These are phyloP conservation scores for Hyaloscypha finlandica DNA, from an alignment of 495 filamentous ascomycete genomes.

Conservation along the genomic window DNA sequence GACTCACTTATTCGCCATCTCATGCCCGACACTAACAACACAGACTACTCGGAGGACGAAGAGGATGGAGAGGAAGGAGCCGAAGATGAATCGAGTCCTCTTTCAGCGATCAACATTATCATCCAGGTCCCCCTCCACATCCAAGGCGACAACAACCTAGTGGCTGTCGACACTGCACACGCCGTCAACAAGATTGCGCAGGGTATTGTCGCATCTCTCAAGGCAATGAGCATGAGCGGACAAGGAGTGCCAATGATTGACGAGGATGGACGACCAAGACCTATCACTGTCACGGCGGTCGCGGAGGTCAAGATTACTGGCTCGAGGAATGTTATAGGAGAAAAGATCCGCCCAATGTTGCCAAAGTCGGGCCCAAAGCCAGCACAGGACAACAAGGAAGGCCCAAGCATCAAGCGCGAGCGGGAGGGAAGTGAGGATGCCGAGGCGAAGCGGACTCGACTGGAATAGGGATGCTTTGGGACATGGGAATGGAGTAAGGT, in stretches of 20 bases:
- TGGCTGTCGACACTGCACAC: constrained; percentile 20
- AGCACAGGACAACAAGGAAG: background rate
- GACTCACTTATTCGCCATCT: background rate
- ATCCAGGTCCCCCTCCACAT: constrained; percentile 31
- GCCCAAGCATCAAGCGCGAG: background rate
- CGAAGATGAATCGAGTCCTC: background rate
- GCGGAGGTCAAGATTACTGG: constrained; percentile 31
- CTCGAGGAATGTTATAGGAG: constrained; percentile 29
- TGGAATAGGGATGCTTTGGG: background rate
- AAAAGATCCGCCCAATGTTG: background rate
- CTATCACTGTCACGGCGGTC: constrained; percentile 28
- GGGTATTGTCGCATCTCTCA: constrained; percentile 28
- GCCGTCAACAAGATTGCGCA: constrained; percentile 20
- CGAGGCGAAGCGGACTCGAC: constrained; percentile 8
- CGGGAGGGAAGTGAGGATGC: background rate
- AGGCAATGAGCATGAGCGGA: constrained; percentile 21
- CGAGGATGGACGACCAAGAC: constrained; percentile 32
- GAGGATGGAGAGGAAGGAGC: constrained; percentile 5
- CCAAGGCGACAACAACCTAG: constrained; percentile 30
- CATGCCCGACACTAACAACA: background rate
- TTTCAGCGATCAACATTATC: constrained; percentile 22
- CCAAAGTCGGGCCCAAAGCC: background rate
- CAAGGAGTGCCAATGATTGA: constrained; percentile 36
- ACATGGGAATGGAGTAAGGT: too few species aligned
- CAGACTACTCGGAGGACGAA: constrained; percentile 7